Base-by-base conservation (phyloP, 495 filamentous ascomycete genomes). In the Tuber magnatum region DNA sequence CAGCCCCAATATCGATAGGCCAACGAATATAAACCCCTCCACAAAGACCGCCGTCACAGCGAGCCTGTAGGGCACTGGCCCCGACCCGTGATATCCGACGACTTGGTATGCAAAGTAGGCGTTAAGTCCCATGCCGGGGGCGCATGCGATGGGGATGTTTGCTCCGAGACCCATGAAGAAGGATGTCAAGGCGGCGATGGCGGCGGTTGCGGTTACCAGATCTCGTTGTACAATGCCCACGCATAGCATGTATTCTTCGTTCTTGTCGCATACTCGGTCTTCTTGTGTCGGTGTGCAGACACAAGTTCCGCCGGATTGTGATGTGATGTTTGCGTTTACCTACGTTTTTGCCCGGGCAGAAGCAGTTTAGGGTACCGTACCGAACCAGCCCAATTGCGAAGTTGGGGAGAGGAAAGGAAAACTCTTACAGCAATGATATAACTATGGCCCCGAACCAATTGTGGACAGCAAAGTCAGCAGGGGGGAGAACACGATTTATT, bases 41-140 rank as follows among this genome's bases (percentile, higher is more conserved):
- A 93, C 89, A 80, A 95, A 95, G 68, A 94, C 92, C 6, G 92
- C 92, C 20, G 92, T 94, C 69, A 94, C 83, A 14, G 92, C 92
- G 4, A 92, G 85, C 22, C 85, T 79, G 81, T 92, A 94, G 0
- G 91, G 87, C 39, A 94, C 89, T 68, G 86, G 82, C 5, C 91
- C 91, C 3, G 81, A 82, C 5, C 92, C 92, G 79, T 94, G 89
- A 68, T 84, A 87, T 28, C 92, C 92, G 61, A 94, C 92, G 61
- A 94, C 92, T 41, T 91, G 92, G 81, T 91, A 94, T 18, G 92
- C 87, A 74, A 94, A 94, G 82, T 94, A 94, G 4, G 92, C 92
- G 80, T 94, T 94, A 73, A 94, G 77, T 24, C 92, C 92, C 92
- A 94, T 93, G 42, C 92, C 92, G 20, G 92, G 92, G 7, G 92